Evolutionary conservation across 1,284 basidiomycete species (phyloP).

Genomic region (Jaminaea rosea): DNA sequence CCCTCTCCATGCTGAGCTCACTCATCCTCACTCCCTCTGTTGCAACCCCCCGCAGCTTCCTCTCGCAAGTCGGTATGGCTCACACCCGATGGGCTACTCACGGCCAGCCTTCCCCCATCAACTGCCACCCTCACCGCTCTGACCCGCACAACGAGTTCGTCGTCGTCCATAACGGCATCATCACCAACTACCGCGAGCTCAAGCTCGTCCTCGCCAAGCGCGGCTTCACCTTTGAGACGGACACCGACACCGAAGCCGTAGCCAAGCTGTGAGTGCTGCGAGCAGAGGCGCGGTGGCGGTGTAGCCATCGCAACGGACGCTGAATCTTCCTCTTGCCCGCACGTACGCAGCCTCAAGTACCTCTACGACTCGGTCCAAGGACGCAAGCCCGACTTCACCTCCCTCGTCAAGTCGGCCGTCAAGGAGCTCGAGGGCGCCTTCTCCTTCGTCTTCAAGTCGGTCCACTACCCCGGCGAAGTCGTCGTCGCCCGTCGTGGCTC

Average conservation of each 20-base stretch:
- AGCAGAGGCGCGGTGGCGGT: no score
- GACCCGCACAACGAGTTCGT: slow-evolving; percentile 76
- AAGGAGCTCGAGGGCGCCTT: slow-evolving; percentile 99
- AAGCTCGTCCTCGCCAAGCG: slow-evolving; percentile 89
- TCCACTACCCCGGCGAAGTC: slow-evolving; percentile 90
- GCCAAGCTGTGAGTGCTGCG: no score
- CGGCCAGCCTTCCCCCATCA: slow-evolving; percentile 67
- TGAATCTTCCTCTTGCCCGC: no score
- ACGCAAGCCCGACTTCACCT: slow-evolving; percentile 80
- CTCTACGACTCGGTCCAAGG: slow-evolving; percentile 87
- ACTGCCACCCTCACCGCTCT: slow-evolving; percentile 92
- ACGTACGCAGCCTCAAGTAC: no score
- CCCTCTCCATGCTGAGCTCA: no score
- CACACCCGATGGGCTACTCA: slow-evolving; percentile 99
- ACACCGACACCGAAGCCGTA: slow-evolving; percentile 96
- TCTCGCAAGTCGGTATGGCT: slow-evolving; percentile 90
- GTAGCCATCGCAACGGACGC: no score
- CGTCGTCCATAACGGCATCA: slow-evolving; percentile 97
- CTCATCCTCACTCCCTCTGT: no score
- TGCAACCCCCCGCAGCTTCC: no score
- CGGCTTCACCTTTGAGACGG: slow-evolving; percentile 86
- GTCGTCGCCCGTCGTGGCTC: slow-evolving; percentile 94
- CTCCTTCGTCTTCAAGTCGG: slow-evolving; percentile 99
- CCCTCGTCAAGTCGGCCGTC: slow-evolving; percentile 86
- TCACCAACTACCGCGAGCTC: slow-evolving; percentile 86